Conservation (phyloP, 2,329 filamentous ascomycete genomes). For the Colletotrichum sp. region DNA sequence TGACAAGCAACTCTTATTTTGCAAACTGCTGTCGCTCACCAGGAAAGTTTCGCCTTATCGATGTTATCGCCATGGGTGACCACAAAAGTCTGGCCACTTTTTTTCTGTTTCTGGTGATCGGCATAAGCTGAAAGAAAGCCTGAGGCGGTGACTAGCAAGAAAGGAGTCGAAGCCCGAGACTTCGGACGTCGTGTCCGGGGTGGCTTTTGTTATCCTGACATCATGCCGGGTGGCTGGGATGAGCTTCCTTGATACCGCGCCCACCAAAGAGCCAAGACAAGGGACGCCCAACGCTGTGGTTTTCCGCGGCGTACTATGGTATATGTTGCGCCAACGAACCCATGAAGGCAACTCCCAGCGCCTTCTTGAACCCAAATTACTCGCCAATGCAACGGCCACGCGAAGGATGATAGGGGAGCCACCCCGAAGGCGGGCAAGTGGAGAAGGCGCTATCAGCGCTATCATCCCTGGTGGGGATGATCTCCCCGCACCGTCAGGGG, state of each 20-base stretch:
- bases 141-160: neutral
- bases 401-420: constrained; percentile 4
- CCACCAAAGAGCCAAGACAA: neutral
- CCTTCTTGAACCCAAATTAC: neutral
- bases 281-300: neutral
- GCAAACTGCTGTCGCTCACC: neutral
- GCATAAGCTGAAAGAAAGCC: neutral
- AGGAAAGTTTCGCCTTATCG: neutral
- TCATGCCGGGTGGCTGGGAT: neutral
- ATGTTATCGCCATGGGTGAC: neutral
- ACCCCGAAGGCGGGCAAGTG: constrained; percentile 12
- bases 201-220: neutral
- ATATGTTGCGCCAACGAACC: neutral
- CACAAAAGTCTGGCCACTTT: neutral
- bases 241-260: neutral
- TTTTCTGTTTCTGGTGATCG: neutral
- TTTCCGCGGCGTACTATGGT: neutral
- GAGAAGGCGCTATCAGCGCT: constrained; percentile 8
- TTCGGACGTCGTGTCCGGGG: neutral
- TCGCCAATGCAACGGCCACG: neutral
- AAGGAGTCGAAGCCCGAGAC: neutral
- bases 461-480: neutral
- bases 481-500: constrained; percentile 15
- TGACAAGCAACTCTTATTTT: neutral
- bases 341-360: neutral